Conservation (phyloP, 805 yeast species). For the Teunomyces gatunensis region DNA sequence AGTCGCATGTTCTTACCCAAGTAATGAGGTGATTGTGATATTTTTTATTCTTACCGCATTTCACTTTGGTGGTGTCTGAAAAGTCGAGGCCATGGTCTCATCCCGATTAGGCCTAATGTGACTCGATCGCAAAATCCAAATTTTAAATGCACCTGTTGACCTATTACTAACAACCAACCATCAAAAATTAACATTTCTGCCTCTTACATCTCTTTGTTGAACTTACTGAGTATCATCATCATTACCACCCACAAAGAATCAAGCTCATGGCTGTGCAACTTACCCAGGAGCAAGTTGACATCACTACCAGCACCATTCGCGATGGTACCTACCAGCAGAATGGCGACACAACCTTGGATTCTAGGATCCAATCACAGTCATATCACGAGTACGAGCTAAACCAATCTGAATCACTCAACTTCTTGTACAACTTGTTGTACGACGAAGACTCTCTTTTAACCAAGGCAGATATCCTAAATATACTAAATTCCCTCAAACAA, state of each 20-base stretch:
- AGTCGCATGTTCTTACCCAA: neutral
- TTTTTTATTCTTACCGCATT: neutral
- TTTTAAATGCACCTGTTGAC: neutral
- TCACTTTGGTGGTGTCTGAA: neutral
- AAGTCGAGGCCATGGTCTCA: neutral
- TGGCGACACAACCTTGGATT: neutral
- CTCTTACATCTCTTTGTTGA: too few relatives aligned
- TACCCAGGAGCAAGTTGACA: conserved; percentile 10
- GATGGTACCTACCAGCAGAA: conserved; percentile 1
- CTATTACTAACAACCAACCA: neutral
- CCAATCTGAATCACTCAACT: conserved; percentile 41
- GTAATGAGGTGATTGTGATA: too few relatives aligned
- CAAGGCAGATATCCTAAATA: conserved; percentile 34
- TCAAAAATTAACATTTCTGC: neutral
- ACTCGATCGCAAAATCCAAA: conserved; percentile 2
- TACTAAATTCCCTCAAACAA: conserved; percentile 34
- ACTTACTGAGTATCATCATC: too few relatives aligned
- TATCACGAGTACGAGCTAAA: conserved; percentile 25
- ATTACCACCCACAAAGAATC: neutral
- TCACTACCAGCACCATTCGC: conserved; percentile 7
- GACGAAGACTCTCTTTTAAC: conserved; percentile 33
- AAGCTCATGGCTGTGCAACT: conserved; percentile 10
- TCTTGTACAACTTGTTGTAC: conserved; percentile 37
- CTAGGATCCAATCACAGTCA: neutral
- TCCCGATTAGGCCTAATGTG: conserved; percentile 2